Evolutionary conservation across 306 rosid species (phyloP).

Genomic region (Prunus dulcis): DNA sequence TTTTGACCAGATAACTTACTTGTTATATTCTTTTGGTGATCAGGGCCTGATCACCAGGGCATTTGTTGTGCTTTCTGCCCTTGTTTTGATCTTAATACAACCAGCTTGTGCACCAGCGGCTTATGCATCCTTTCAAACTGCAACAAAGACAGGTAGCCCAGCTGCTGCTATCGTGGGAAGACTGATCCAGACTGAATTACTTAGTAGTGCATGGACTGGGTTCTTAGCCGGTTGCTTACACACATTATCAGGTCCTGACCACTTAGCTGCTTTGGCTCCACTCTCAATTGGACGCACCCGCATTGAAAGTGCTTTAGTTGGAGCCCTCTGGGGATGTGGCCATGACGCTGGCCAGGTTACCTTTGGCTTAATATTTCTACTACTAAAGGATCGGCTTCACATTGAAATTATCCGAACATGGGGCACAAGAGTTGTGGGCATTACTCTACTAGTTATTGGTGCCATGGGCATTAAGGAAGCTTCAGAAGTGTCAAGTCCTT

Average conservation of each 20-base stretch:
- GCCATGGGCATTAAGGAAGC: constrained; percentile 89
- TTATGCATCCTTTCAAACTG: constrained; percentile 62
- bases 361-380: constrained; percentile 73
- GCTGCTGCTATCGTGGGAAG: constrained; percentile 61
- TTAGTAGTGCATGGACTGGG: constrained; percentile 93
- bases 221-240: constrained; percentile 93
- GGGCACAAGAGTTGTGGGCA: constrained; percentile 89
- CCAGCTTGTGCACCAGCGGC: constrained; percentile 82
- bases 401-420: constrained; percentile 81
- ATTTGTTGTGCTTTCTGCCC: constrained; percentile 54
- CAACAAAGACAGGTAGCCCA: constrained; percentile 59
- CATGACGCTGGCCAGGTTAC: constrained; percentile 95
- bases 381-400: constrained; percentile 80
- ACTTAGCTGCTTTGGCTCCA: constrained; percentile 98
- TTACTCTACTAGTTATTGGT: constrained; percentile 83
- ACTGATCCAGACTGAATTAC: constrained; percentile 61
- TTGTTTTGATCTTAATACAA: constrained; percentile 61
- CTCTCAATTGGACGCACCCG: constrained; percentile 82
- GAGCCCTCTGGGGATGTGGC: constrained; percentile 99
- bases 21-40: background rate
- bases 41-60: constrained; percentile 53
- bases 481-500: constrained; percentile 67
- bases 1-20: constrained; percentile 7
- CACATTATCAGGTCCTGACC: constrained; percentile 97
- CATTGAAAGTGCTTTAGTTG: constrained; percentile 88